Evolutionary conservation across 306 rosid species (phyloP).

Genomic region (Castanopsis chinensis): DNA sequence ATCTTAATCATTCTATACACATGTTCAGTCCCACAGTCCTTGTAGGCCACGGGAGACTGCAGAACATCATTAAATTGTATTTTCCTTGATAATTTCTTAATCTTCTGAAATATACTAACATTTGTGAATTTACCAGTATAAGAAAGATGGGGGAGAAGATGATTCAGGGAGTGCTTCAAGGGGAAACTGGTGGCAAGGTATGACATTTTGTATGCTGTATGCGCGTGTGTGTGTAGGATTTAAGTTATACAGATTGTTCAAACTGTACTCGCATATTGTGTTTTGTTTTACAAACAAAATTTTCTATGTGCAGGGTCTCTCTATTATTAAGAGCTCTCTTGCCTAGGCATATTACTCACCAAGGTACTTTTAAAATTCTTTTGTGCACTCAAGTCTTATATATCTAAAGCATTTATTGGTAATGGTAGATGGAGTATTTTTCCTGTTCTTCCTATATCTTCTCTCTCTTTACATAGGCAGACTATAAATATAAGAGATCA

Average conservation of each 20-base stretch:
- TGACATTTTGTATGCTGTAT: conserved; percentile 3
- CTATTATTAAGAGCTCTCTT: conserved; percentile 52
- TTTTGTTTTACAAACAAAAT: conserved; percentile 5
- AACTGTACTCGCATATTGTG: neutral
- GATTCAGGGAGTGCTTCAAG: conserved; percentile 77
- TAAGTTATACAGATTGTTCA: neutral
- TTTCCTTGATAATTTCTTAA: neutral
- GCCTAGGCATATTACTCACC: conserved; percentile 26
- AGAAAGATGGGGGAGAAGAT: conserved; percentile 70
- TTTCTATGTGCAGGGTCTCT: conserved; percentile 61
- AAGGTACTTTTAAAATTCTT: conserved; percentile 35
- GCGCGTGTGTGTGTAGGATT: neutral
- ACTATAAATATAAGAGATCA: neutral
- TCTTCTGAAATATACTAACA: neutral
- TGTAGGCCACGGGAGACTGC: neutral
- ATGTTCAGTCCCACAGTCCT: neutral
- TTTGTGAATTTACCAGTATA: conserved; percentile 36
- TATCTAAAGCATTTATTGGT: neutral
- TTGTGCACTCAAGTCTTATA: neutral
- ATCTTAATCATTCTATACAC: neutral
- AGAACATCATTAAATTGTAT: neutral
- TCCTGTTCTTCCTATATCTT: neutral
- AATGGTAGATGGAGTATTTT: neutral
- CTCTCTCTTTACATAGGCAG: neutral
- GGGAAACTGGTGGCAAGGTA: conserved; percentile 98